Base-by-base conservation (phyloP, 352 stramenopile genomes). In the Phytopythium boreale region DNA sequence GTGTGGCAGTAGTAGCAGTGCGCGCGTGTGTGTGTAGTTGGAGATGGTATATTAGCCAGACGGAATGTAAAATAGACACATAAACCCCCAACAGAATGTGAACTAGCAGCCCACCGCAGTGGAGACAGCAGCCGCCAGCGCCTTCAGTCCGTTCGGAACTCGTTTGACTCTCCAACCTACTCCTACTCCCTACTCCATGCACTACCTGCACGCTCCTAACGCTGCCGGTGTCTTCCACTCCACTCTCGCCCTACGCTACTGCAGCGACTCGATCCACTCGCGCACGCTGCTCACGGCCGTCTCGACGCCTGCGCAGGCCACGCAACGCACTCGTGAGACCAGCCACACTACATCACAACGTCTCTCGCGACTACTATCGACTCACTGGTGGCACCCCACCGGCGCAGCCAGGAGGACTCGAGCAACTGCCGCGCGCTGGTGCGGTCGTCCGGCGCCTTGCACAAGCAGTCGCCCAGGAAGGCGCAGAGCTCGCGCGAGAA, bases 401-500 rank as follows among this genome's bases (percentile, higher is more conserved):
- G 82, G 39, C 84, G 71, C 37, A 94, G 74, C 85, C 85, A 94
- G 12, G 80, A 71, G n/a, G 85, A 91, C 55, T 84, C 69, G 44
- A 92, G 75, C 58, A 94, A 61, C 22, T 77, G 73, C 55, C 89
- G 79, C 8, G 84, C 82, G 17, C 73, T 79, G 26, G 80, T 75
- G 39, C 84, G 84, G 55, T 92, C 81, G 29, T 76, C 68, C 41
- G 83, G 81, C 57, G 90, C 76, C 59, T 88, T 87, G 63, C 82
- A 78, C 20, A 94, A 64, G 73, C 85, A 94, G 17, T 74, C 59
- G 4, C 75, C 62, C 59, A 94, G 59, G 62, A 94, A 94, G 36
- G 78, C 73, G 65, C 83, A 89, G 63, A 92, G 90, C 46, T 91
- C 85, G 46, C 69, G 56, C 36, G 85, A 92, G 63, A 92, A 94